These are phyloP conservation scores for Penicillium maclennaniae DNA, from an alignment of 495 filamentous ascomycete species.

Conservation along the genomic window DNA sequence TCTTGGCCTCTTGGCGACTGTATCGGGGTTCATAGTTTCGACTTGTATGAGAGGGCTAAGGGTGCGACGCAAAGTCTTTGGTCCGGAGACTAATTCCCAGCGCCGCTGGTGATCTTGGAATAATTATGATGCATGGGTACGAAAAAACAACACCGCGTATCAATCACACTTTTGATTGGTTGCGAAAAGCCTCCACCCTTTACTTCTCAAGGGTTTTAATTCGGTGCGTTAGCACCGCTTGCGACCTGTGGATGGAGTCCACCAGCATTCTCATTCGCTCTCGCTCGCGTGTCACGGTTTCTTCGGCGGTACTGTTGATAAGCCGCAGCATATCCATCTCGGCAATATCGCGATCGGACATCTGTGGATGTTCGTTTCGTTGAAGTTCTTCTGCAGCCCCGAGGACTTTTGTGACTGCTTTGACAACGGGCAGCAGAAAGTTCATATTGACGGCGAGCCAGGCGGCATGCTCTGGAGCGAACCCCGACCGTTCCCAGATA, in stretches of 20 bases:
- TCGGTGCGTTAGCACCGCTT: slow-evolving; percentile 13
- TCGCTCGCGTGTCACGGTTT: slow-evolving; percentile 22
- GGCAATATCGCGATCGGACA: slow-evolving; percentile 18
- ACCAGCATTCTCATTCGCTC: slow-evolving; percentile 15
- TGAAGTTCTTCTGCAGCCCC: slow-evolving; percentile 15
- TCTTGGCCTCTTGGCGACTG: neutral
- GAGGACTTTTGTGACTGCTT: slow-evolving; percentile 21
- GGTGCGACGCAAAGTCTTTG: neutral
- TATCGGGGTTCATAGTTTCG: neutral
- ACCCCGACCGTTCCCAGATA: slow-evolving; percentile 20
- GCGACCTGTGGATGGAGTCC: slow-evolving; percentile 13
- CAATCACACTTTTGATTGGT: neutral
- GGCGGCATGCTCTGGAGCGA: slow-evolving; percentile 25
- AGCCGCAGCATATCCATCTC: slow-evolving; percentile 23
- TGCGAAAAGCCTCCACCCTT: neutral
- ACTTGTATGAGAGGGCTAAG: neutral
- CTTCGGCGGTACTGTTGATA: slow-evolving; percentile 16
- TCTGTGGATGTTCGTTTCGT: neutral
- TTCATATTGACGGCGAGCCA: slow-evolving; percentile 24
- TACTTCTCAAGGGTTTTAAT: slow-evolving; percentile 11
- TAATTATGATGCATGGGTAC: too few species aligned
- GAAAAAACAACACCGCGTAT: slow-evolving; percentile 1
- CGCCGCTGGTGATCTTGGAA: neutral
- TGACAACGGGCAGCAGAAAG: slow-evolving; percentile 17
- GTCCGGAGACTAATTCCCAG: neutral